phyloP scores from a whole-genome alignment of 345 rosid genomes.

The Eucalyptus shirleyi region DNA sequence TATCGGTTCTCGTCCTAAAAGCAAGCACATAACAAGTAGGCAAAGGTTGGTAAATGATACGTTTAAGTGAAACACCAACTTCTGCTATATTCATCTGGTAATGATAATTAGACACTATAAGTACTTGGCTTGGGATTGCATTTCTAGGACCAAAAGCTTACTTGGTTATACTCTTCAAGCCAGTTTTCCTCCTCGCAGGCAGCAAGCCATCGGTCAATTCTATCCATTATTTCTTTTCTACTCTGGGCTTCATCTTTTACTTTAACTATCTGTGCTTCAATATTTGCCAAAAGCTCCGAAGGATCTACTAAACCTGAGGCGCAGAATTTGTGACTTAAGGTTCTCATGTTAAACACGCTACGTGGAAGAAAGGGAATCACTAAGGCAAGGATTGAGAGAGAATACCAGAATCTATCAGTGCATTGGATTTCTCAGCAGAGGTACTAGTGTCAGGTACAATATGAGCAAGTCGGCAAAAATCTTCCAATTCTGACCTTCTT shows the following conservation, averaged over 20 bases:
- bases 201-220: conserved; percentile 86
- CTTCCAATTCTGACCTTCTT: conserved; percentile 76
- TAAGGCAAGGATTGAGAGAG: not conserved
- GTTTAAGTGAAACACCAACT: not conserved
- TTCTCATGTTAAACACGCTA: not conserved
- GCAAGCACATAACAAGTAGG: not conserved
- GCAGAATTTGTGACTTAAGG: not conserved
- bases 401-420: conserved; percentile 87
- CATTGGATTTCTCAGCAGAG: conserved; percentile 80
- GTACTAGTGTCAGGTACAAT: conserved; percentile 85
- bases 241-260: conserved; percentile 73
- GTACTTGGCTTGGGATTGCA: not conserved
- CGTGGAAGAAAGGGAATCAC: not conserved
- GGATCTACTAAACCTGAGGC: conserved; percentile 78
- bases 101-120: not conserved
- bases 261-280: conserved; percentile 66
- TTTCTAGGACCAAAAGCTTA: conserved; percentile 6
- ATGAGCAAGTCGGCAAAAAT: conserved; percentile 58
- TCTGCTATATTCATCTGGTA: not conserved
- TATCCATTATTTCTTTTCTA: conserved; percentile 91
- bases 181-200: conserved; percentile 97
- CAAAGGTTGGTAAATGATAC: not conserved
- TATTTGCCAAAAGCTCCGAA: conserved; percentile 72
- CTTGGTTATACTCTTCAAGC: conserved; percentile 89
- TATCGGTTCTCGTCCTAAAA: conserved; percentile 72